phyloP scores from a whole-genome alignment of 306 rosid species.

The Vicia villosa region DNA sequence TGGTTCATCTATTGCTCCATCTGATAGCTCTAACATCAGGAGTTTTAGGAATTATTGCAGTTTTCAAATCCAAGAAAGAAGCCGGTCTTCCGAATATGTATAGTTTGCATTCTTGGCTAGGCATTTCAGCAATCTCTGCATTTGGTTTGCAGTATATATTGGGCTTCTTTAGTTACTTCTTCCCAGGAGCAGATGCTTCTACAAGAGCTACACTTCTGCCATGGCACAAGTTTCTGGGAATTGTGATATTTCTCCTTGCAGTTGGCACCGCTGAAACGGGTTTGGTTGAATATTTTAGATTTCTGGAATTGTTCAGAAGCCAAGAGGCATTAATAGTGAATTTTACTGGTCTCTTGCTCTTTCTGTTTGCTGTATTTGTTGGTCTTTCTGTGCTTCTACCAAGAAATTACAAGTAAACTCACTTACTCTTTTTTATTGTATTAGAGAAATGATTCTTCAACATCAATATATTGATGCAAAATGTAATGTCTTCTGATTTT shows the following conservation, averaged over 20 bases:
- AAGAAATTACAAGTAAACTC: neutral
- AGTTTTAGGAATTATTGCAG: conserved; percentile 47
- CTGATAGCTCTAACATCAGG: conserved; percentile 54
- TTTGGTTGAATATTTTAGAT: conserved; percentile 39
- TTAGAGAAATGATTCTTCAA: neutral
- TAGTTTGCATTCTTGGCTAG: conserved; percentile 80
- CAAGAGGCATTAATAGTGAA: conserved; percentile 56
- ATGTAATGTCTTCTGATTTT: neutral
- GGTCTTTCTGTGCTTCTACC: conserved; percentile 61
- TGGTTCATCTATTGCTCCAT: conserved; percentile 59
- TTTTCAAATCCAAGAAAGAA: conserved; percentile 54
- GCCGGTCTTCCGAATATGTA: conserved; percentile 20
- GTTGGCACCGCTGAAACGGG: conserved; percentile 56
- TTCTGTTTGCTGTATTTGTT: conserved; percentile 56
- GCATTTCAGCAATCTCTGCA: conserved; percentile 54
- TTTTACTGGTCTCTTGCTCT: conserved; percentile 65
- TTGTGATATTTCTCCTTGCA: conserved; percentile 53
- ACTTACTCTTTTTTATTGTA: neutral
- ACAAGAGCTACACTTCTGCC: conserved; percentile 52
- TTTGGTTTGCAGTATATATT: conserved; percentile 62
- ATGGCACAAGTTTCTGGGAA: conserved; percentile 71
- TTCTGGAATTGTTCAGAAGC: neutral
- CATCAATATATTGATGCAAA: neutral
- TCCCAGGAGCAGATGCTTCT: conserved; percentile 56
- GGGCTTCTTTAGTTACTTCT: conserved; percentile 51